Evolutionary conservation across 192 early-diverging fungal genomes (phyloP), one percentile per base, ranked within the genome.

Genomic region (Umbelopsis ramanniana): DNA sequence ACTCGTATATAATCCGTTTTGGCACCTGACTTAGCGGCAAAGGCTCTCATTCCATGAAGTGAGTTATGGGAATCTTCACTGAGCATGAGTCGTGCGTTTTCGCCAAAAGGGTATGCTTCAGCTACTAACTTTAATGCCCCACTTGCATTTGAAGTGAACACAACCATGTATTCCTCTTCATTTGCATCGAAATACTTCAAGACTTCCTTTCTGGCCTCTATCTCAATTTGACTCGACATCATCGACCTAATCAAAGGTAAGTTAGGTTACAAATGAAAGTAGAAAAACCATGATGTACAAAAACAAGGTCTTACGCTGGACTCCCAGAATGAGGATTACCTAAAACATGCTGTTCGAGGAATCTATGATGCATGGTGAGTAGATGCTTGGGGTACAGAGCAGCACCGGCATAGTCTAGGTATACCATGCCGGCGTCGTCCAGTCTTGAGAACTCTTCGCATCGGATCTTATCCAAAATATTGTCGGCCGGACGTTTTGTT

Each of bases 21-120:
- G 2, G 57, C 57, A 2, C 17, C 6, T 12, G 57, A 33, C 17
- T 63, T 29, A 3, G 57, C 5, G 3, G 57, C 26, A 37, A n/a
- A 63, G 8, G 11, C 37, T 37, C 57, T 63, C 57, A 63, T 63
- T 37, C 57, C 57, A n/a, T 63, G 57, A 19, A 63, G 17, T 0
- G 57, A 63, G 14, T 63, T 63, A 17, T 63, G 57, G 26, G 57
- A 63, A n/a, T 63, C 57, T 37, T 63, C 57, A 11, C 57, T 37
- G 3, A 63, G 26, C 4, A 63, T n/a, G 33, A 63, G 57, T 37
- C 29, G 29, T 14, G 2, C 15, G 33, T 6, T 2, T 37, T 22
- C 29, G 8, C 33, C 33, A 63, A 63, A 63, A 4, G 57, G 57
- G 35, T 63, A 63, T 1, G 57, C 57, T 63, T 63, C 57, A 3